Evolutionary conservation across 1,139 yeast genomes (phyloP), one percentile per base, ranked within the genome.

Genomic region (Geotrichum histeridarum): DNA sequence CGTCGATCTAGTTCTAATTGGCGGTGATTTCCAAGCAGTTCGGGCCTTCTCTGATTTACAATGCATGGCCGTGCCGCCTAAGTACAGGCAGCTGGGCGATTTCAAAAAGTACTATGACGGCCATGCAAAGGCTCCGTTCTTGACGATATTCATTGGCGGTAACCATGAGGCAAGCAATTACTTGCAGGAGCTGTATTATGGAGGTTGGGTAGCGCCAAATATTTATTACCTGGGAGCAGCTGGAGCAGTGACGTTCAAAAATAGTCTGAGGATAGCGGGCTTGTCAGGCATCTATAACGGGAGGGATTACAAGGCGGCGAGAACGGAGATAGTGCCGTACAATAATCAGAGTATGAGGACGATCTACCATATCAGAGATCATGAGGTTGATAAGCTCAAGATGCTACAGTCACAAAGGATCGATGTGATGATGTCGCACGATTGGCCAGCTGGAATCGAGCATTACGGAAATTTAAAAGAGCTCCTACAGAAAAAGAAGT

Each of bases 201-300:
- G 99, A 9, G 99, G 99, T 0, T 94, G 94, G 90, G 93, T 87
- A 1, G 95, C 96, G 1, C 89, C 89, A 1, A 84, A 86, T 61
- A 89, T 93, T n/a, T 94, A 85, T 68, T 94, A 83, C 65, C 68
- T 93, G 64, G 99, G 99, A 0, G 81, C 82, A 45, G 79, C 83
- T 44, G 90, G 93, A 12, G 81, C 83, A 4, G 73, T 94, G 1
- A 46, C 50, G 6, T 54, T 44, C 37, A 49, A 49, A 12, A 82
- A 86, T 82, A 96, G 96, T 0, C 61, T 91, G 8, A 73, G 85
- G 55, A 87, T 93, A 33, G 84, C 82, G 15, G 97, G 97, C 0
- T 62, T 87, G 17, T 87, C 96, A 57, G 99, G 99, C 0, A 90
- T 93, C 4, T 91, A 76, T 71, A 84, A 86, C 61, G 67, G 70